Conservation (phyloP, 1,284 basidiomycete genomes). For the Melampsora abietis-canadensis region DNA sequence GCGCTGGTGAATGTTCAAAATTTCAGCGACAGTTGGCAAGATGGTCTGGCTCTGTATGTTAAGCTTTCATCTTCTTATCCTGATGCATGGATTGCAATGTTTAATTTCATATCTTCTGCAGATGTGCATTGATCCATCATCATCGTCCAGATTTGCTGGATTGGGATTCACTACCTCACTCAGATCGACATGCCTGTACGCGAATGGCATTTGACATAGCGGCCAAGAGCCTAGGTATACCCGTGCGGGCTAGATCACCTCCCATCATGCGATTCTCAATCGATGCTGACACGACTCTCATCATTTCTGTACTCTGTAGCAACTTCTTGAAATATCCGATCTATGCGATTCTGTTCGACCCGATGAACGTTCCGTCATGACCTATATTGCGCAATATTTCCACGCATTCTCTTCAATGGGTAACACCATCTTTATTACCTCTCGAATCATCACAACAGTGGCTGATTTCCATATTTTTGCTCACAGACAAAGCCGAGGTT, state of each 20-base stretch:
- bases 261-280: neutral
- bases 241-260: slow-evolving; percentile 61
- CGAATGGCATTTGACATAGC: slow-evolving; percentile 80
- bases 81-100: slow-evolving; percentile 3
- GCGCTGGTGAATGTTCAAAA: slow-evolving; percentile 88
- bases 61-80: neutral
- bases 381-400: slow-evolving; percentile 91
- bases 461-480: slow-evolving; percentile 13
- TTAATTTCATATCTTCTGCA: slow-evolving; percentile 53
- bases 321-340: slow-evolving; percentile 93
- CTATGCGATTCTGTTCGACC: slow-evolving; percentile 82
- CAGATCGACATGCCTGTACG: slow-evolving; percentile 74
- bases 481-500: slow-evolving; percentile 84
- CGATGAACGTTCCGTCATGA: slow-evolving; percentile 94
- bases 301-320: slow-evolving; percentile 58
- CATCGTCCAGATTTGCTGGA: slow-evolving; percentile 93
- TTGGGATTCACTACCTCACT: slow-evolving; percentile 73
- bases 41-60: slow-evolving; percentile 86
- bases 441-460: slow-evolving; percentile 59
- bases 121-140: slow-evolving; percentile 92
- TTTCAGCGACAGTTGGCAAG: slow-evolving; percentile 86
- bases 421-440: slow-evolving; percentile 61
- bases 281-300: slow-evolving; percentile 22
- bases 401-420: slow-evolving; percentile 97
- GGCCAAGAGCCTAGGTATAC: slow-evolving; percentile 78